Evolutionary conservation across 1,284 basidiomycete species (phyloP), one percentile per base, ranked within the genome.

Genomic region (Stygiomarasmius scandens): DNA sequence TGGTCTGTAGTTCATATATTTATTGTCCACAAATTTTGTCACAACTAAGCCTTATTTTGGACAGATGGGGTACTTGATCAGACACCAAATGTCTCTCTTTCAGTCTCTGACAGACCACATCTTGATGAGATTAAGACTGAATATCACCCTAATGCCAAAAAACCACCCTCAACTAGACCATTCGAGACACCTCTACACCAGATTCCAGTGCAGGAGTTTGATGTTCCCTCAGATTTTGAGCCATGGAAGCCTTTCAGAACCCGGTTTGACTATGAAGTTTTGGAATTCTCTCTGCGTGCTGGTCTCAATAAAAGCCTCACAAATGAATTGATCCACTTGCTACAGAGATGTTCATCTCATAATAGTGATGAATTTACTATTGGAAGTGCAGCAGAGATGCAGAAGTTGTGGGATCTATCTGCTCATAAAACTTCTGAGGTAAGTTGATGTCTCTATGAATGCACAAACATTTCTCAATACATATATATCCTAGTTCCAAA

Each of bases 231-330:
- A 43, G 24, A 16, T n/a, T 22, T 41, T 36, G 11, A 50, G 23
- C 60, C 60, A 6, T 61, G 58, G 58, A 5, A 22, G 5, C 60
- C 60, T 10, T 61, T 58, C 25, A 44, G 46, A 5, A 52, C 49
- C 0, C 50, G 54, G 8, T 32, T 56, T 2, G 60, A 61, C 29
- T 62, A 60, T 52, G 61, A 62, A 41, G 50, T 58, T 10, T 24
- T 58, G 2, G 38, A 56, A 36, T 56, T 62, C 19, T 49, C 55
- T 2, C 32, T 54, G 19, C 32, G 46, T 22, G 38, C 25, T 8
- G 50, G 47, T 29, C 14, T 58, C 14, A 52, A 55, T 23, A 1
- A 32, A 20, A 46, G n/a, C 3, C 14, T 19, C 5, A 55, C 32
- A 3, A 12, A 58, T 3, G 49, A 27, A 4, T 27, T 57, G 9